Percentiles rank a stretch among this genome's conserved stretches.
phyloP scores from a whole-genome alignment of 495 filamentous ascomycete genomes.

The Penicillium roqueforti region DNA sequence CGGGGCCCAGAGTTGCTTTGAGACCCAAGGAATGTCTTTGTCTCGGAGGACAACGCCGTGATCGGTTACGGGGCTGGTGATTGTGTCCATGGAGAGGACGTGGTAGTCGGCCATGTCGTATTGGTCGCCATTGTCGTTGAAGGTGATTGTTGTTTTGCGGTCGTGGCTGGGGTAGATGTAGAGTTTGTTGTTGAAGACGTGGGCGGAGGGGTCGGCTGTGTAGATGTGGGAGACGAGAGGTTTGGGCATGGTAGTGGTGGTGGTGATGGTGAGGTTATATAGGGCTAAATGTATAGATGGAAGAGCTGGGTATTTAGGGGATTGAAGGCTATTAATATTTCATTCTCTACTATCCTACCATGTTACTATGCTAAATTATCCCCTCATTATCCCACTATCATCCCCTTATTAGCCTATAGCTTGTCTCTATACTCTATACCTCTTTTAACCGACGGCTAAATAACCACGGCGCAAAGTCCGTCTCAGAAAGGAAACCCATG shows the following conservation, averaged over 20 bases:
- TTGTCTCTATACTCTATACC: background rate
- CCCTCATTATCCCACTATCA: background rate
- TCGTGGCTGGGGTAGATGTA: conserved; percentile 52
- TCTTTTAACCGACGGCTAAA: conserved; percentile 9
- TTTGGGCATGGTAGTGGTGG: conserved; percentile 17
- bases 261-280: background rate
- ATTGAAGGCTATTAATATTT: background rate
- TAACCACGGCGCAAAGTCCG: background rate
- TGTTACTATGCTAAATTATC: background rate
- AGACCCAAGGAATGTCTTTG: conserved; percentile 43
- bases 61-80: conserved; percentile 38
- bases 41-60: conserved; percentile 40
- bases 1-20: conserved; percentile 47
- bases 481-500: background rate
- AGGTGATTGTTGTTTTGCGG: conserved; percentile 41
- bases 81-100: conserved; percentile 44
- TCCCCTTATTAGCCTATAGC: background rate
- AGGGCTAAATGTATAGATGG: background rate
- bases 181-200: conserved; percentile 45
- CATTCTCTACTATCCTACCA: background rate
- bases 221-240: conserved; percentile 63
- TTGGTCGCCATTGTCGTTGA: conserved; percentile 79
- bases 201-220: conserved; percentile 54
- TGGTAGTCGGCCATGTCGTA: conserved; percentile 67
- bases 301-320: no score